Base-by-base conservation (phyloP, 1,284 basidiomycete genomes). In the Ceratobasidium sp. region DNA sequence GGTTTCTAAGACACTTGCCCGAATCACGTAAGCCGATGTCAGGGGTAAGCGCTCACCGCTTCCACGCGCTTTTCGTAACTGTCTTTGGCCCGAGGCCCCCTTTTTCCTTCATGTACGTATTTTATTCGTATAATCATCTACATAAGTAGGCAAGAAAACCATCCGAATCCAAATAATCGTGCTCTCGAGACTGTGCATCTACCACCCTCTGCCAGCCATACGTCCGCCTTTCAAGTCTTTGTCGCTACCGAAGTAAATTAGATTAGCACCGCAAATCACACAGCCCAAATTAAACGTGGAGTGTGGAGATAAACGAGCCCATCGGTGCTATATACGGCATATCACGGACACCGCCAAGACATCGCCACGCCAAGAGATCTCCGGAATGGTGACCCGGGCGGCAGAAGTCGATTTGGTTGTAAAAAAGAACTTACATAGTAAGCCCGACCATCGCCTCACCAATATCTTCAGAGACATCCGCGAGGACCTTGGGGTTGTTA, bases 391-490 rank as follows among this genome's bases (percentile, higher is more conserved):
- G 40, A 26, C 42, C n/a, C 13, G 20, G 40, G 15, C 46, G 17
- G 38, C 64, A 23, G 20, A 48, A 66, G n/a, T n/a, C n/a, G n/a
- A n/a, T n/a, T n/a, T n/a, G 40, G 50, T 23, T 17, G 6, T 46
- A 62, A 38, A 40, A 73, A 33, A 5, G 38, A 20, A 85, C 93
- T 84, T 81, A 94, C 93, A 96, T 95, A 28, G 92, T 94, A 81
- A 98, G 88, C 73, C 96, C 96, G 76, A 97, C 95, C 96, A 98
- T 98, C 57, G 96, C 93, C 79, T 91, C 89, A 50, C 96, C 96
- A 57, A 98, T 85, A 85, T 96, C 89, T 83, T 95, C 93, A n/a
- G 95, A 97, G 42, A 98, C 84, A 85, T 96, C 94, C 10, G 94
- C 93, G 62, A 96, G 88, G 67, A 93, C 87, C 83, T 94, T 92